A percentile compares a stretch with the other conserved stretches of the same genome.
Conservation (phyloP, 352 stramenopile genomes). For the Globisporangium takayamanum region DNA sequence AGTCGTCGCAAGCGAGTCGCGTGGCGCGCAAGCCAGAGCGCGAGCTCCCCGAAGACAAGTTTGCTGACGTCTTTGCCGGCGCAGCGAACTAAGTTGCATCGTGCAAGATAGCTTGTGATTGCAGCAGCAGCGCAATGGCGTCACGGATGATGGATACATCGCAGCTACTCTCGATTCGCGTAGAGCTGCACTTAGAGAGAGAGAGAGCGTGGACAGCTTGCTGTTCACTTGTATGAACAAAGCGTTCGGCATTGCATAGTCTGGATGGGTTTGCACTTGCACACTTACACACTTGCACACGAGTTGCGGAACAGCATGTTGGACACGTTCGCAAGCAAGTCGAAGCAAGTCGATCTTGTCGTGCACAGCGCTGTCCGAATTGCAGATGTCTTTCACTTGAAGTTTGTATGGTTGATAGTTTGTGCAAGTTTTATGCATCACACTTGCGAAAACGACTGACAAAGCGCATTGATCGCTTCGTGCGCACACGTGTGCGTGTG, state of each 20-base stretch:
- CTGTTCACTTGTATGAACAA: background rate
- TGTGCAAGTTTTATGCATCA: background rate
- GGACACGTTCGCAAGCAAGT: too few relatives aligned
- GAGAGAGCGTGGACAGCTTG: background rate
- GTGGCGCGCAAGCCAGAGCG: constrained; percentile 65
- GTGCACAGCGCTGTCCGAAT: background rate
- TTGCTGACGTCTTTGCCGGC: constrained; percentile 81
- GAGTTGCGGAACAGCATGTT: too few relatives aligned
- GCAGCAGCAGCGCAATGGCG: background rate
- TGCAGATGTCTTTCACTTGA: background rate
- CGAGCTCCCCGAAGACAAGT: constrained; percentile 70
- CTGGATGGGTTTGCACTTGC: background rate
- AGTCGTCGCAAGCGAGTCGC: constrained; percentile 77
- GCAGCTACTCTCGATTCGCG: background rate
- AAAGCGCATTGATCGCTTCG: too few relatives aligned
- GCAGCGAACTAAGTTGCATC: constrained; percentile 19
- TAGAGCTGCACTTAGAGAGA: background rate
- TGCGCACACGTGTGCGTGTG: background rate
- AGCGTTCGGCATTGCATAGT: background rate
- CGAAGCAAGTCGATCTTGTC: background rate
- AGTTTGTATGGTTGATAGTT: background rate
- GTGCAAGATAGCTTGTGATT: background rate
- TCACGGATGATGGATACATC: too few relatives aligned
- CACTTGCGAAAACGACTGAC: background rate
- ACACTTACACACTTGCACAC: too few relatives aligned